A percentile compares a stretch with the other conserved stretches of the same genome.
phyloP scores from a whole-genome alignment of 352 stramenopile species.

The Poterioochromonas sp. region DNA sequence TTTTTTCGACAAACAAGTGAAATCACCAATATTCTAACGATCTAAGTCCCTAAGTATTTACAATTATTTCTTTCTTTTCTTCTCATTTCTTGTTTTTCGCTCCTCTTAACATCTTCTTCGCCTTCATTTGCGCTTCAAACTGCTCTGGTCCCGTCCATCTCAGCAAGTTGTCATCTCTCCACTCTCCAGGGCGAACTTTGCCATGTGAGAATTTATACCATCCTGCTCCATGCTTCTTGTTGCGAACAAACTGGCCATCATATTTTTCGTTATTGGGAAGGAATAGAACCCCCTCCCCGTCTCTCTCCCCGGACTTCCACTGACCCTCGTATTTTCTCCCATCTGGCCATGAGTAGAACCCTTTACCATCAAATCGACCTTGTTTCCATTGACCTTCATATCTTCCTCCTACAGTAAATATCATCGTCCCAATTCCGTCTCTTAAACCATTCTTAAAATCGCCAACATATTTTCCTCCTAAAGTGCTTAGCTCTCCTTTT shows the following conservation, averaged over 20 bases:
- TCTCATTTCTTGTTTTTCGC: neutral
- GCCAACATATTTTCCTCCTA: neutral
- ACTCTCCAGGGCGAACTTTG: conserved; percentile 23
- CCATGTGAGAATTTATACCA: conserved; percentile 16
- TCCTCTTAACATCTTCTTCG: neutral
- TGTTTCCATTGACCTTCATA: conserved; percentile 25
- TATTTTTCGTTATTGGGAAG: conserved; percentile 2
- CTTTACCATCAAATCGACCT: conserved; percentile 20
- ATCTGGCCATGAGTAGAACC: conserved; percentile 22
- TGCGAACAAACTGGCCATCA: neutral
- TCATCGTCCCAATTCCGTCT: conserved; percentile 18
- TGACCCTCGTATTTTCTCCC: conserved; percentile 10
- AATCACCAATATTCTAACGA: no score
- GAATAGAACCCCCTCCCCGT: neutral
- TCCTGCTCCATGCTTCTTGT: conserved; percentile 24
- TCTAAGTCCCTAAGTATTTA: no score
- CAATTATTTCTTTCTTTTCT: neutral
- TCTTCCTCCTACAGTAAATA: neutral
- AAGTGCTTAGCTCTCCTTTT: conserved; percentile 1
- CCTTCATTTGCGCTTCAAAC: conserved; percentile 23
- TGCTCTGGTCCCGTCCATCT: conserved; percentile 21
- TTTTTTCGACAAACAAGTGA: no score
- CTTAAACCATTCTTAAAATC: conserved; percentile 12
- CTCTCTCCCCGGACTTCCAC: neutral
- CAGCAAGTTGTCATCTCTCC: conserved; percentile 7